Percentiles rank a stretch among this genome's conserved stretches.
Conservation (phyloP, 140 eudicot genomes). For the Ambrosia hybrid region DNA sequence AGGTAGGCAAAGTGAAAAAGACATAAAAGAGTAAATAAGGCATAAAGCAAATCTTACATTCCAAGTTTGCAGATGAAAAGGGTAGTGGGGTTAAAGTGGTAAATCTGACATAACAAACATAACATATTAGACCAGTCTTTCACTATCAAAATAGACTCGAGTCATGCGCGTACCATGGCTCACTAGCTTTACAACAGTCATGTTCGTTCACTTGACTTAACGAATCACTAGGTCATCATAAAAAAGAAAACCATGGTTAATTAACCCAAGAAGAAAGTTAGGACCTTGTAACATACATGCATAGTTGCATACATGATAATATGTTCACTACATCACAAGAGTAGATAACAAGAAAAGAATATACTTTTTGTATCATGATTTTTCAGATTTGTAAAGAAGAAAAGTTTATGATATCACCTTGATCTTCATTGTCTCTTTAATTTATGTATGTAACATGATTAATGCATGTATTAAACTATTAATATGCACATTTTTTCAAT, state of each 20-base stretch:
- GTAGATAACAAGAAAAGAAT: constrained; percentile 35
- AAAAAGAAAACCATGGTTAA: constrained; percentile 10
- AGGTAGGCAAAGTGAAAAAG: constrained; percentile 22
- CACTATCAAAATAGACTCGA: constrained; percentile 12
- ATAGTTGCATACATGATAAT: constrained; percentile 21
- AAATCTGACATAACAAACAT: constrained; percentile 30
- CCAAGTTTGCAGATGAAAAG: constrained; percentile 29
- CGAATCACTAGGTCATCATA: constrained; percentile 7
- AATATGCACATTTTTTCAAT: background rate
- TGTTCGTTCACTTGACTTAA: constrained; percentile 21
- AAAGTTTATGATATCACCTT: constrained; percentile 47
- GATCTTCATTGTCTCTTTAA: constrained; percentile 56
- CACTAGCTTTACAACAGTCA: background rate
- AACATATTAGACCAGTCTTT: constrained; percentile 21
- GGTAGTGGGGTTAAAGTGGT: constrained; percentile 26
- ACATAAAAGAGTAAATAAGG: constrained; percentile 23
- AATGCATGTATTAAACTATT: background rate
- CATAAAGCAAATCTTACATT: constrained; percentile 35
- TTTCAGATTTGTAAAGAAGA: constrained; percentile 28
- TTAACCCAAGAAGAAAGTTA: constrained; percentile 19
- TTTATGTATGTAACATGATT: background rate
- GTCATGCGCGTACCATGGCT: constrained; percentile 19
- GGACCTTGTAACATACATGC: constrained; percentile 21
- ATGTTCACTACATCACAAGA: constrained; percentile 31
- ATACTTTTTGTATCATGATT: constrained; percentile 15